Evolutionary conservation across 768 basidiomycete species (phyloP), one percentile per base, ranked within the genome.

Genomic region (Trametes cubensis): DNA sequence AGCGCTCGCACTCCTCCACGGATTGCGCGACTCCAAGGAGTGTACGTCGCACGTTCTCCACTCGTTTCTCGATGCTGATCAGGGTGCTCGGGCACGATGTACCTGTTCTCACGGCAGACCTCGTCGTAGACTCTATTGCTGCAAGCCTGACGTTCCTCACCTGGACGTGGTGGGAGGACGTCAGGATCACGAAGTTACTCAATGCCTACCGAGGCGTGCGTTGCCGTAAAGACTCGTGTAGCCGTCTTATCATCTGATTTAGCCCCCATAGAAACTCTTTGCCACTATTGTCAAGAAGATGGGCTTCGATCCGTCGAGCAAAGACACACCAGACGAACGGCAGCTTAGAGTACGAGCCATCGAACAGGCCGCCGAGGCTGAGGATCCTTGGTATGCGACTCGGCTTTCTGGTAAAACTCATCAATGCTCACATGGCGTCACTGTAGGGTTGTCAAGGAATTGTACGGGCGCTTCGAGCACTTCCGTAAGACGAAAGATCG

Each of bases 161-260:
- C 8, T 81, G 78, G 11, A 83, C 85, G 3, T 97, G 94, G 90
- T 96, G 92, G 90, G 94, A 95, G 74, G 77, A 92, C 69, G 77
- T 74, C 34, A 79, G 75, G 45, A 77, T 80, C 67, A 78, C 76
- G 45, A 80, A 78, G 44, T 77, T 80, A 48, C 70, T 95, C 49
- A 78, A 89, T 60, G 80, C 75, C 17, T 84, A 92, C 73, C 78
- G 83, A 62, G 76, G 79, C 67, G 90, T 88, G 71, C 57, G 83
- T 72, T 21, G 23, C 14, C 18, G 14, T 34, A 30, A n/a, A 18
- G 3, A 25, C 2, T 34, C 42, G 3, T 23, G 20, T 4, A 13
- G 6, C 14, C n/a, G 21, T 21, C 25, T 30, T 26, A 17, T 25
- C 20, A 10, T 6, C 20, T n/a, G 54, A 21, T 18, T 21, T 60